A percentile compares a stretch with the other conserved stretches of the same genome.
These are phyloP conservation scores for Botrytis porri DNA, from an alignment of 2,329 filamentous ascomycete genomes.

Conservation along the genomic window DNA sequence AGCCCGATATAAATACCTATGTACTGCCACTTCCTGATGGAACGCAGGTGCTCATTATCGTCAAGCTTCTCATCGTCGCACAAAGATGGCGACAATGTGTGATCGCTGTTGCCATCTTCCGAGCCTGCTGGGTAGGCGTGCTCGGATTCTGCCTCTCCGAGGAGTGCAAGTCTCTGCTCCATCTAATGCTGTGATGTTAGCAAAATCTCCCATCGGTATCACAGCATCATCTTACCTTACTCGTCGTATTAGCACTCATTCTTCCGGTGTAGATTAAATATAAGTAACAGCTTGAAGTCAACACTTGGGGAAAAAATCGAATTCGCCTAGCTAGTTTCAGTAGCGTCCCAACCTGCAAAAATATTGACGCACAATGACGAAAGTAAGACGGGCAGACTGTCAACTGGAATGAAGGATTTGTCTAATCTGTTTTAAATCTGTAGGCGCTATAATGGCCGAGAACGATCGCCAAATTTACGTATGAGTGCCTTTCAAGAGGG, in stretches of 20 bases:
- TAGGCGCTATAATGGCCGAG: background rate
- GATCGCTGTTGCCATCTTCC: background rate
- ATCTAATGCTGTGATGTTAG: background rate
- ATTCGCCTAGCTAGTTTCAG: background rate
- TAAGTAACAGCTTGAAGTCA: background rate
- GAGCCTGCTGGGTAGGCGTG: background rate
- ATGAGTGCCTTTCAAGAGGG: background rate
- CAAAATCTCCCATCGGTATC: background rate
- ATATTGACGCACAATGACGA: background rate
- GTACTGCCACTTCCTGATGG: background rate
- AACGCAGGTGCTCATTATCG: background rate
- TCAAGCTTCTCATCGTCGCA: background rate
- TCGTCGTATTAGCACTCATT: background rate
- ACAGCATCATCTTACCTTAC: background rate
- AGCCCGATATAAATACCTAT: background rate
- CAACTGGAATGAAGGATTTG: background rate
- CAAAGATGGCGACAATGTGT: background rate
- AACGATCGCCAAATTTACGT: background rate
- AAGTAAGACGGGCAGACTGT: background rate
- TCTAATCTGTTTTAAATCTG: background rate
- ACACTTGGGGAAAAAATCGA: background rate
- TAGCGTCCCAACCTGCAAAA: background rate
- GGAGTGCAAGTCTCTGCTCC: background rate
- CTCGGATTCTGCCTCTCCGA: background rate
- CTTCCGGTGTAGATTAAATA: background rate